These are phyloP conservation scores for Yamadazyma taylorii DNA, from an alignment of 1,139 yeast species.

Conservation along the genomic window DNA sequence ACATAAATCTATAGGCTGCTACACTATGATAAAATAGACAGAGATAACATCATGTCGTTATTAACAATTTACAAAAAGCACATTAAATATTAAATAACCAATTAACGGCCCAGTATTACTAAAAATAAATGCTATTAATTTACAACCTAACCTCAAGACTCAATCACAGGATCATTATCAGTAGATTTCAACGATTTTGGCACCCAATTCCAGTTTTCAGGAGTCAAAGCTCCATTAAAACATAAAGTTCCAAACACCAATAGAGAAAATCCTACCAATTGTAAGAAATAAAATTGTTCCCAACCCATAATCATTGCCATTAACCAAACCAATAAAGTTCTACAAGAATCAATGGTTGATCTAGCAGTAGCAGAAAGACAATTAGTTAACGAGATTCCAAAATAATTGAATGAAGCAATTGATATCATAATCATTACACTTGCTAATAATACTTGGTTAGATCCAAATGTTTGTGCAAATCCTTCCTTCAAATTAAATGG, in stretches of 20 bases:
- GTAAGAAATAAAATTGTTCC: constrained; percentile 66
- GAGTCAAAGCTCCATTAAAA: constrained; percentile 66
- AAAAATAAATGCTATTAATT: no score
- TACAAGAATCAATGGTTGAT: constrained; percentile 76
- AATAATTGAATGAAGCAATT: constrained; percentile 70
- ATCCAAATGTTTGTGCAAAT: constrained; percentile 48
- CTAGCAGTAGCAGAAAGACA: constrained; percentile 73
- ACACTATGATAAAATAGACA: no score
- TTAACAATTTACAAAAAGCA: no score
- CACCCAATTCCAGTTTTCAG: constrained; percentile 45
- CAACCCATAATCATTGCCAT: constrained; percentile 76
- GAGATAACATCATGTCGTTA: no score
- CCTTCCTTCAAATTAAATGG: constrained; percentile 61
- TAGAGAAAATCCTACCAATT: constrained; percentile 61
- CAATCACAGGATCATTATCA: neutral
- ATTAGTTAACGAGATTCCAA: constrained; percentile 71
- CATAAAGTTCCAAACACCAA: constrained; percentile 74
- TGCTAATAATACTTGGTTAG: constrained; percentile 44
- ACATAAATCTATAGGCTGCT: no score
- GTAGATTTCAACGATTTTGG: constrained; percentile 42
- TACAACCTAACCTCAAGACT: no score
- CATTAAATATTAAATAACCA: no score
- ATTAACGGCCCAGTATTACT: no score
- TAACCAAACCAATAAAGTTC: constrained; percentile 76
- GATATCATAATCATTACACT: constrained; percentile 70